Percentiles rank a stretch among this genome's conserved stretches.
These are phyloP conservation scores for Malus hybrid DNA, from an alignment of 331 rosid genomes.

Conservation along the genomic window DNA sequence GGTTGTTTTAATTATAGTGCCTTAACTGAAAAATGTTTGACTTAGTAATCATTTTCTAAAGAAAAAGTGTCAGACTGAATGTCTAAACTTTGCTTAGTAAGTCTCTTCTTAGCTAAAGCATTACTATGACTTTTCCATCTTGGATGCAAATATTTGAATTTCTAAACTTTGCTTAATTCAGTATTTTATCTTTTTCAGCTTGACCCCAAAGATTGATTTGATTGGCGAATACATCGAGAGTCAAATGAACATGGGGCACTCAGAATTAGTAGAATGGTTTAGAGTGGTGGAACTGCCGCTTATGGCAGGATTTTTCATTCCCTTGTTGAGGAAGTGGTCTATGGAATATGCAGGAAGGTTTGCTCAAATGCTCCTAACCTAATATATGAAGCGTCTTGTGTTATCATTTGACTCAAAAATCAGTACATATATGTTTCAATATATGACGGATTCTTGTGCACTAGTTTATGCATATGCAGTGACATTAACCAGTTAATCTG, in stretches of 20 bases:
- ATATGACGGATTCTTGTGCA: neutral
- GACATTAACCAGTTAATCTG: conserved; percentile 5
- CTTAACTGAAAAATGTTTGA: neutral
- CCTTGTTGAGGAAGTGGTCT: conserved; percentile 59
- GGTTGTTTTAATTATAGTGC: neutral
- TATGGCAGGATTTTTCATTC: conserved; percentile 44
- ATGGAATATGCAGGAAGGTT: conserved; percentile 80
- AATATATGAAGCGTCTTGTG: conserved; percentile 5
- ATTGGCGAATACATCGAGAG: conserved; percentile 37
- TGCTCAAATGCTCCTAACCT: conserved; percentile 22
- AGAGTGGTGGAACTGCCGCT: conserved; percentile 36
- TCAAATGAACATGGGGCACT: conserved; percentile 32
- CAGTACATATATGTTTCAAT: neutral
- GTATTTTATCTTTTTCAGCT: conserved; percentile 33
- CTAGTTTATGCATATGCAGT: neutral
- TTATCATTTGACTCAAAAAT: neutral
- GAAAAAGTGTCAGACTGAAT: neutral
- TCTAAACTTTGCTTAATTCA: conserved; percentile 10
- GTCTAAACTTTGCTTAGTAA: conserved; percentile 10
- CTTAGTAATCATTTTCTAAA: neutral
- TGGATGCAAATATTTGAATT: conserved; percentile 1
- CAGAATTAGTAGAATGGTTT: conserved; percentile 56
- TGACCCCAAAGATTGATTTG: conserved; percentile 36
- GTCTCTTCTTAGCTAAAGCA: neutral
- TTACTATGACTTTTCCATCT: neutral